A percentile compares a stretch with the other conserved stretches of the same genome.
Conservation (phyloP, 805 yeast species). For the Starmerella potacharoeniae region DNA sequence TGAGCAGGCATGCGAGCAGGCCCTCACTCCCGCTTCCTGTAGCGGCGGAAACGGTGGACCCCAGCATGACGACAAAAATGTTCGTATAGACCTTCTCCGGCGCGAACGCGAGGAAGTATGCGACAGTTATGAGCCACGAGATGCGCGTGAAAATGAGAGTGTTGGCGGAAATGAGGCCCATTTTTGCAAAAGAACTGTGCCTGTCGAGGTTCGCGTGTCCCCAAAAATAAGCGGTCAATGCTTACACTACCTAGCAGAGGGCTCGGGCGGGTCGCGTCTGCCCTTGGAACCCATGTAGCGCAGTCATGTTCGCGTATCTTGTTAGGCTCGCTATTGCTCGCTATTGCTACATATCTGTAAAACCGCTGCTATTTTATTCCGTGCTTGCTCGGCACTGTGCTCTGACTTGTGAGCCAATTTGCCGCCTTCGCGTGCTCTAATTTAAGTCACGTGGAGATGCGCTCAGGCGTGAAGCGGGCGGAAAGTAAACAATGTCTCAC, state of each 20-base stretch:
- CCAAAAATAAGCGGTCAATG: neutral
- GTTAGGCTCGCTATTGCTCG: too few species aligned
- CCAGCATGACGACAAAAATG: constrained; percentile 23
- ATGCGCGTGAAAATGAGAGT: constrained; percentile 14
- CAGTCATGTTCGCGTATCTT: too few species aligned
- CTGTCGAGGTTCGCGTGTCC: too few species aligned
- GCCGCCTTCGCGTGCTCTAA: too few species aligned
- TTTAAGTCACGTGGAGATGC: too few species aligned
- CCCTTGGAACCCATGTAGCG: too few species aligned
- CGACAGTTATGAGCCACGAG: constrained; percentile 22
- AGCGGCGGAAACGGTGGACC: constrained; percentile 20
- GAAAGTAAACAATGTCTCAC: neutral
- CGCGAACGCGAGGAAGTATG: constrained; percentile 24
- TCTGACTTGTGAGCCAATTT: too few species aligned
- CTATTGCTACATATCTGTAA: too few species aligned
- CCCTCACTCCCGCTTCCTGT: constrained; percentile 24
- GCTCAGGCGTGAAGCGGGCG: neutral
- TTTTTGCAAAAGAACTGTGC: neutral
- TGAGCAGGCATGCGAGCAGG: constrained; percentile 23
- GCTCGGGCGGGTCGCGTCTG: too few species aligned
- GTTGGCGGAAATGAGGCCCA: constrained; percentile 9
- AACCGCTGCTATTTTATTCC: too few species aligned
- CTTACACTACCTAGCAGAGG: neutral
- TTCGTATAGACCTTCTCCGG: constrained; percentile 24
- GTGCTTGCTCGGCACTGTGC: too few species aligned